Evolutionary conservation across 495 filamentous ascomycete species (phyloP).

Genomic region (Apodospora peruviana): DNA sequence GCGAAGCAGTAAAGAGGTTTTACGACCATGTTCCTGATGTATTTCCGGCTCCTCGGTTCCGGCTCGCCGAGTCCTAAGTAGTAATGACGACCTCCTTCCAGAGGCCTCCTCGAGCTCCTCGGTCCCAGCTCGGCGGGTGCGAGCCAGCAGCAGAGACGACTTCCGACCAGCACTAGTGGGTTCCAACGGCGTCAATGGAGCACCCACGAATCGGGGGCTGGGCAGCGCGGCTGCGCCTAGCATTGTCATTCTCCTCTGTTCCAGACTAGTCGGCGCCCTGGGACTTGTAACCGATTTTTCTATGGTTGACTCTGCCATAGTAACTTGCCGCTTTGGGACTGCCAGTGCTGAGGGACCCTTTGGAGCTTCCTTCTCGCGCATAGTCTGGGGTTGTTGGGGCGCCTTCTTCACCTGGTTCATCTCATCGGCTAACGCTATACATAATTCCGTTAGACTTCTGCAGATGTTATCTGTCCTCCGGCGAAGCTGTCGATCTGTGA

Average conservation of each 20-base stretch:
- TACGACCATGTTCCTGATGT: slow-evolving; percentile 25
- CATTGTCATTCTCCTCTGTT: slow-evolving; percentile 64
- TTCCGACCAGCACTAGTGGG: slow-evolving; percentile 32
- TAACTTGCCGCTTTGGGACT: slow-evolving; percentile 26
- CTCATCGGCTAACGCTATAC: slow-evolving; percentile 72
- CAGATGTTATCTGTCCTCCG: slow-evolving; percentile 92
- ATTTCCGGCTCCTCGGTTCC: slow-evolving; percentile 46
- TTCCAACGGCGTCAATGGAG: slow-evolving; percentile 24
- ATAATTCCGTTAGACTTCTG: slow-evolving; percentile 86
- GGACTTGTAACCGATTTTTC: slow-evolving; percentile 43
- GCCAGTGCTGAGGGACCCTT: no score
- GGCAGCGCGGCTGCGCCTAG: slow-evolving; percentile 41
- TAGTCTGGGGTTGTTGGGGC: slow-evolving; percentile 23
- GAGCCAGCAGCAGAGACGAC: slow-evolving; percentile 39
- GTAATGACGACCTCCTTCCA: slow-evolving; percentile 40
- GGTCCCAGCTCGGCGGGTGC: slow-evolving; percentile 36
- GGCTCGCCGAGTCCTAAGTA: slow-evolving; percentile 36
- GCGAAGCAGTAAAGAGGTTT: slow-evolving; percentile 33
- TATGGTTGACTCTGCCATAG: slow-evolving; percentile 23
- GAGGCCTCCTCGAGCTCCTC: slow-evolving; percentile 39
- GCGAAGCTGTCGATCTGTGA: slow-evolving; percentile 76
- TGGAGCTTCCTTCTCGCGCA: slow-evolving; percentile 21
- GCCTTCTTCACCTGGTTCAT: slow-evolving; percentile 23
- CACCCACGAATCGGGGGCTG: slow-evolving; percentile 30
- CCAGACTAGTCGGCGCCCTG: slow-evolving; percentile 63